Conservation (phyloP, 139 green algal genomes). For the Chlorella sp. region DNA sequence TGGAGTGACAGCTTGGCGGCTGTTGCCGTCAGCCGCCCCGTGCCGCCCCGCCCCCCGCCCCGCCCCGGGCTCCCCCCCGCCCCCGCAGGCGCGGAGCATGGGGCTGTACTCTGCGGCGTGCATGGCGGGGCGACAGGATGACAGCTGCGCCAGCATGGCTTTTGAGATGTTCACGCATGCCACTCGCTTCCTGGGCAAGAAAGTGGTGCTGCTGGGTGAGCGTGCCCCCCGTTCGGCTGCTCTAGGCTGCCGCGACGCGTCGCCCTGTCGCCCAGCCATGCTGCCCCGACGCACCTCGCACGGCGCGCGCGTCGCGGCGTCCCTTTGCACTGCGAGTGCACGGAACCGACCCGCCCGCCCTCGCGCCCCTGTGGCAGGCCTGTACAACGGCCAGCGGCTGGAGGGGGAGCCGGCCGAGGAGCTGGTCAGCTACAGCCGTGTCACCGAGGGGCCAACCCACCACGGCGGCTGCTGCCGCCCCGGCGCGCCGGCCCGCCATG, state of each 20-base stretch:
- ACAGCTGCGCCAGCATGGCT: constrained; percentile 51
- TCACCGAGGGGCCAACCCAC: constrained; percentile 38
- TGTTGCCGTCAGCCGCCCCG: neutral
- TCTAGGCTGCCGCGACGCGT: too few species aligned
- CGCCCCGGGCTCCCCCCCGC: neutral
- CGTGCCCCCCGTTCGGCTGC: too few species aligned
- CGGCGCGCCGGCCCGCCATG: too few species aligned
- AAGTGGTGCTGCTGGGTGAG: constrained; percentile 44
- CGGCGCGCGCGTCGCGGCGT: too few species aligned
- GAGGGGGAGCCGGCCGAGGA: constrained; percentile 56
- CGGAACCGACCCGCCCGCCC: too few species aligned
- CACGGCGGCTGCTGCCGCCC: too few species aligned
- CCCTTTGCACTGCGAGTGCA: too few species aligned
- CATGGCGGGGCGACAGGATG: constrained; percentile 61
- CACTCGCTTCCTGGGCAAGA: constrained; percentile 79
- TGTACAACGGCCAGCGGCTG: constrained; percentile 88
- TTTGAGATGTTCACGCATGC: constrained; percentile 93
- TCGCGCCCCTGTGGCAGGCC: too few species aligned
- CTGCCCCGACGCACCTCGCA: too few species aligned
- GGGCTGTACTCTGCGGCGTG: constrained; percentile 68
- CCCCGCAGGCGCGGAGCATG: constrained; percentile 64
- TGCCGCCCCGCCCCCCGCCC: neutral
- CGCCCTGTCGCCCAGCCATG: too few species aligned
- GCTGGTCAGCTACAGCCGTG: constrained; percentile 64
- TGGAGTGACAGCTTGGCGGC: neutral